Percentiles rank a stretch among this genome's conserved stretches.
Evolutionary conservation across 495 filamentous ascomycete species (phyloP).

Genomic region (Penicillium canariense): DNA sequence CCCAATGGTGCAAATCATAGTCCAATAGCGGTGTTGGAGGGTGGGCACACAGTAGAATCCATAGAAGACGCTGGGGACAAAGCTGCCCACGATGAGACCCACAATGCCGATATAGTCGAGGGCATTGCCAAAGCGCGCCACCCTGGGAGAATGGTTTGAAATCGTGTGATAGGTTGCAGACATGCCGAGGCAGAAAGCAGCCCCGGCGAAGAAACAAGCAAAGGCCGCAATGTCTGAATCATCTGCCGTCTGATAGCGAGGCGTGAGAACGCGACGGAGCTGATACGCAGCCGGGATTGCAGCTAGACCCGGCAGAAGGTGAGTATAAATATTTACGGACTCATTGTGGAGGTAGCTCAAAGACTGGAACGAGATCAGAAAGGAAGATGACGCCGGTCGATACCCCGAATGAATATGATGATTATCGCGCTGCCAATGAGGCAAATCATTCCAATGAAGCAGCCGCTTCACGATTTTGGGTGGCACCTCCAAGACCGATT

Average conservation of each 20-base stretch:
- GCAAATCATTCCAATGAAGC: constrained; percentile 63
- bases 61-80: constrained; percentile 83
- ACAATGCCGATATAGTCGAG: constrained; percentile 94
- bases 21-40: constrained; percentile 67
- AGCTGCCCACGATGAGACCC: constrained; percentile 81
- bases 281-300: constrained; percentile 37
- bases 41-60: constrained; percentile 68
- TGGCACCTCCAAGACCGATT: constrained; percentile 28
- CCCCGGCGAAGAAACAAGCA: constrained; percentile 75
- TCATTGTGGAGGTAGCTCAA: constrained; percentile 86
- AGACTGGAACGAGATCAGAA: constrained; percentile 59
- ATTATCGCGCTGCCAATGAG: constrained; percentile 73
- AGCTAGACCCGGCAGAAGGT: constrained; percentile 59
- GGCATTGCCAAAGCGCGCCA: constrained; percentile 63
- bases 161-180: constrained; percentile 77
- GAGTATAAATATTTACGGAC: constrained; percentile 90
- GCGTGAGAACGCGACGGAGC: constrained; percentile 51
- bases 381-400: constrained; percentile 65
- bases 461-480: constrained; percentile 35
- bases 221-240: constrained; percentile 68
- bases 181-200: constrained; percentile 76
- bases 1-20: constrained; percentile 76
- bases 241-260: constrained; percentile 66
- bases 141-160: constrained; percentile 60
- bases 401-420: constrained; percentile 72